Evolutionary conservation across 2,329 filamentous ascomycete genomes (phyloP), one percentile per base, ranked within the genome.

Genomic region (Ascochyta viciae-villosae): DNA sequence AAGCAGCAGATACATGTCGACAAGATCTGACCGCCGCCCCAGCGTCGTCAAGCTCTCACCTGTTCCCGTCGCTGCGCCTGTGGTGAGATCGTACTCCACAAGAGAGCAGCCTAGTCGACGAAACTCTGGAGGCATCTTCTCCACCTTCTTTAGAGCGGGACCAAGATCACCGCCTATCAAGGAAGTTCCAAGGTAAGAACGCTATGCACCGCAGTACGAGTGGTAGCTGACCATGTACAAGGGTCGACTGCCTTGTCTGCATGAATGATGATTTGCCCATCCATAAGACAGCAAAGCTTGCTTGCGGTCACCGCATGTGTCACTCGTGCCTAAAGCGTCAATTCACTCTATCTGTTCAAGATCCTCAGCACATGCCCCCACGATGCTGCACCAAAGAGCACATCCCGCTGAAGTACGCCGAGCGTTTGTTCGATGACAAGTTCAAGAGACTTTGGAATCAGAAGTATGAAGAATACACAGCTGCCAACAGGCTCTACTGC

Each of bases 271-370:
- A 91, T 59, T 77, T 89, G 2, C 85, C 87, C 1, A 69, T 82
- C 9, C 81, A 81, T 56, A 87, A 86, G 73, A 84, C 88, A 31
- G 87, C 87, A 34, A 90, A 88, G 72, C 83, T 96, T 33, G 84
- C 85, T 63, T 96, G 92, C 72, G 87, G 87, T 3, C 92, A 96
- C 74, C 85, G 87, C 59, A 92, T 94, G 89, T 96, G 92, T 75
- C 82, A 89, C 61, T 74, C 82, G 7, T 96, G 92, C 73, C 80
- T 96, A 37, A 89, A 87, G 73, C 85, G 87, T 45, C 83, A 86
- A 54, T 96, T 96, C 76, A 86, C 83, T 50, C 82, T 91, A 58
- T 95, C 91, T 10, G 81, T 93, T 59, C 87, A 83, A 38, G 90
- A 96, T 71, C 87, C 90, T 1, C 84, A 87, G 57, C 87, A 91